phyloP scores from a whole-genome alignment of 1,139 yeast genomes.

The Candida buenavistaensis region DNA sequence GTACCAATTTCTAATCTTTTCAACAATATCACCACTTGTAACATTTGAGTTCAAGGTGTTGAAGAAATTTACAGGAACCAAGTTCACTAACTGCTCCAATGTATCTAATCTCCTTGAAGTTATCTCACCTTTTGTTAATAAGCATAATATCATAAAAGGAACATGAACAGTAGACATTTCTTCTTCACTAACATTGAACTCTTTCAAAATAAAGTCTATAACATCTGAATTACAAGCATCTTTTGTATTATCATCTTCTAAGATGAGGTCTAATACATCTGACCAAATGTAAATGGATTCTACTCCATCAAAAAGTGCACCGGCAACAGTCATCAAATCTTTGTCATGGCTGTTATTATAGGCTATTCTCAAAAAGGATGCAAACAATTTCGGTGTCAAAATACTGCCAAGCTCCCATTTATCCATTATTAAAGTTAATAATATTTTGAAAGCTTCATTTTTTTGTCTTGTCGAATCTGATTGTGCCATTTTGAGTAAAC shows the following conservation, averaged over 20 bases:
- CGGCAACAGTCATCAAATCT: conserved; percentile 58
- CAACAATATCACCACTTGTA: conserved; percentile 17
- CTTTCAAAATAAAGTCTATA: conserved; percentile 56
- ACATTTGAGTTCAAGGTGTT: too few species aligned
- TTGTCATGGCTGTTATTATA: conserved; percentile 19
- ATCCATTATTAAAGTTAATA: conserved; percentile 72
- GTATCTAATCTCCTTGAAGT: conserved; percentile 30
- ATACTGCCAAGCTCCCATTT: conserved; percentile 89
- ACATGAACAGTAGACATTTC: conserved; percentile 78
- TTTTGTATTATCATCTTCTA: conserved; percentile 4
- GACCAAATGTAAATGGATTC: conserved; percentile 81
- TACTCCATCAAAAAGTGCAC: conserved; percentile 77
- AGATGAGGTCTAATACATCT: conserved; percentile 39
- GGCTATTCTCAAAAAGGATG: conserved; percentile 56
- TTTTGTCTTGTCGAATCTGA: conserved; percentile 30
- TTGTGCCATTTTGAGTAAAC: conserved; percentile 51
- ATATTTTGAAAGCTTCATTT: conserved; percentile 58
- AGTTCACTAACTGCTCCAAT: conserved; percentile 38
- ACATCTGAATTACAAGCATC: conserved; percentile 35
- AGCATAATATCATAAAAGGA: conserved; percentile 63
- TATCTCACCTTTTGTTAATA: conserved; percentile 22
- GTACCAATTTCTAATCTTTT: conserved; percentile 22
- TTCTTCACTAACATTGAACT: conserved; percentile 78
- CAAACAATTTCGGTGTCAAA: conserved; percentile 67
- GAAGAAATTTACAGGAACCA: too few species aligned